Evolutionary conservation across 257 asterid genomes (phyloP).

Genomic region (Jacaranda mimosifolia): DNA sequence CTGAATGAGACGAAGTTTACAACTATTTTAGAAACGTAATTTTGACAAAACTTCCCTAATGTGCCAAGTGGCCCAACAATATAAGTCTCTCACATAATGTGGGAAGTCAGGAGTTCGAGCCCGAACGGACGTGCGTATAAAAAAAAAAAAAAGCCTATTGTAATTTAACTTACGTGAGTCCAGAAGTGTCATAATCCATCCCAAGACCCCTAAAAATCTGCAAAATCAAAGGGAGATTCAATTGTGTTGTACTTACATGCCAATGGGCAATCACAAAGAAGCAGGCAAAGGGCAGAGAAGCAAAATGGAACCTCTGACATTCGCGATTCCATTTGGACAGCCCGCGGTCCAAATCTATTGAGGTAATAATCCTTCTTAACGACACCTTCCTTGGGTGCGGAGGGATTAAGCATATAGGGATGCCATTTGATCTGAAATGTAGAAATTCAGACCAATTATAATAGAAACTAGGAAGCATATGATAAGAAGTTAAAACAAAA

Average conservation of each 20-base stretch:
- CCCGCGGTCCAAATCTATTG: constrained; percentile 66
- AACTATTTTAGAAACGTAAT: background rate
- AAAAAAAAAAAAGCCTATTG: no score
- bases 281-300: background rate
- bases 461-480: background rate
- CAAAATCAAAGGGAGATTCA: constrained; percentile 22
- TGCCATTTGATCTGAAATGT: constrained; percentile 46
- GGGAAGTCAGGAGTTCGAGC: no score
- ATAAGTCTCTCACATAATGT: no score
- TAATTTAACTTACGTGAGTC: constrained; percentile 65
- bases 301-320: constrained; percentile 70
- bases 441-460: background rate
- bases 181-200: constrained; percentile 57
- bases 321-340: constrained; percentile 60
- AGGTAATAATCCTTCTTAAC: constrained; percentile 69
- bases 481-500: background rate
- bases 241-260: background rate
- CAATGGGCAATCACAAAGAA: background rate
- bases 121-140: no score
- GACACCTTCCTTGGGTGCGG: constrained; percentile 77
- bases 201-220: constrained; percentile 73
- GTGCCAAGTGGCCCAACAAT: no score
- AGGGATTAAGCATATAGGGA: constrained; percentile 63
- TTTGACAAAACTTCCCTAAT: background rate
- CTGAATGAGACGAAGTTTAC: no score